These are phyloP conservation scores for Chrysophaeum taylorii DNA, from an alignment of 352 stramenopile species.

Conservation along the genomic window DNA sequence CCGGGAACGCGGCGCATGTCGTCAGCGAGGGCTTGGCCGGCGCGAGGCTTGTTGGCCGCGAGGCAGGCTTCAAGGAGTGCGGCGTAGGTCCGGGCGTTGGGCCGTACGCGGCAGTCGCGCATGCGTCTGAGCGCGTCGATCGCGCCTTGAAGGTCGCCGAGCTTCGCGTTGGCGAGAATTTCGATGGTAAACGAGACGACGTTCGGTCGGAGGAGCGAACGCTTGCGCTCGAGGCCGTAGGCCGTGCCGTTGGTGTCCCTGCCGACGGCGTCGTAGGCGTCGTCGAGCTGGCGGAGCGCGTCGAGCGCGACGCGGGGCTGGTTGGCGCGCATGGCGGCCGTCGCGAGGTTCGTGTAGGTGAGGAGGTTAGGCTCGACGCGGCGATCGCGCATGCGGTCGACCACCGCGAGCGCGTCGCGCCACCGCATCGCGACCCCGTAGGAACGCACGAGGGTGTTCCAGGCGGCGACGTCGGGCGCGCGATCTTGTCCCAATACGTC, in stretches of 20 bases:
- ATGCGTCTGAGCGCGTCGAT: constrained; percentile 10
- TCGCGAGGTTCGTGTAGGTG: constrained; percentile 6
- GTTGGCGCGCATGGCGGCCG: neutral
- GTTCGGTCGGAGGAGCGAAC: neutral
- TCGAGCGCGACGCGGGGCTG: neutral
- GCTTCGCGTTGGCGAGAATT: constrained; percentile 9
- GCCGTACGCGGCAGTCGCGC: neutral
- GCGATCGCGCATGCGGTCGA: neutral
- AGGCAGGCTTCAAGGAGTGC: constrained; percentile 18
- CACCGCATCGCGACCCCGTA: constrained; percentile 1
- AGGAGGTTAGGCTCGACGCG: neutral
- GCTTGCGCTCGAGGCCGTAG: neutral
- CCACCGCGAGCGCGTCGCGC: neutral
- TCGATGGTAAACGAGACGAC: constrained; percentile 12
- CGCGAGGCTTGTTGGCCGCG: neutral
- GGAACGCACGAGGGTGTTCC: constrained; percentile 2
- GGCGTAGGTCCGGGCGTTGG: constrained; percentile 10
- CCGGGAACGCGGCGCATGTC: neutral
- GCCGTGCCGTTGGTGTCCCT: too few species aligned
- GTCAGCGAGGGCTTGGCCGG: neutral
- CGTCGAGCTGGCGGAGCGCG: neutral
- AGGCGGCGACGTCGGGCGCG: neutral
- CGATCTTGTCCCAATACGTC: too few species aligned
- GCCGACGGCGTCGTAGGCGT: neutral
- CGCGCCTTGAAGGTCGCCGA: constrained; percentile 1